These are phyloP conservation scores for Plantago major DNA, from an alignment of 257 asterid species.

Conservation along the genomic window DNA sequence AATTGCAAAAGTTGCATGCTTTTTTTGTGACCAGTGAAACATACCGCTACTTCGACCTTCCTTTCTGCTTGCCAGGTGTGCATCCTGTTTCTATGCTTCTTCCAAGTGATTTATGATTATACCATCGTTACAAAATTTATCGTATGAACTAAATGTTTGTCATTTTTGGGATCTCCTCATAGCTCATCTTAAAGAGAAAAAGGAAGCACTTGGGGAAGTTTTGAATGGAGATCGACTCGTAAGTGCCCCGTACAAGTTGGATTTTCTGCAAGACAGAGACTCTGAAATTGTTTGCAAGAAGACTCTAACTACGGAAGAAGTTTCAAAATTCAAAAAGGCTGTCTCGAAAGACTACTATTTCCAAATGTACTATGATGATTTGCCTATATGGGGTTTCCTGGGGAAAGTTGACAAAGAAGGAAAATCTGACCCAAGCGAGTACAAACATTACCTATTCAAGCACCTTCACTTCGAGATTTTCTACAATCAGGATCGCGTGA, in stretches of 20 bases:
- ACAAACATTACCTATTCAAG: slow-evolving; percentile 56
- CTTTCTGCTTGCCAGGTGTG: slow-evolving; percentile 67
- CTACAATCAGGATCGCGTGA: slow-evolving; percentile 62
- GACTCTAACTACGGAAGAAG: slow-evolving; percentile 46
- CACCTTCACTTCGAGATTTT: slow-evolving; percentile 62
- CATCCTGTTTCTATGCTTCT: background rate
- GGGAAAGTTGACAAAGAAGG: slow-evolving; percentile 71
- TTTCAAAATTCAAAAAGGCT: slow-evolving; percentile 50
- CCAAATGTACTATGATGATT: slow-evolving; percentile 77
- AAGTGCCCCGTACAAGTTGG: slow-evolving; percentile 66
- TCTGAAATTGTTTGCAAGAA: slow-evolving; percentile 50
- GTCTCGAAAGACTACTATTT: slow-evolving; percentile 70
- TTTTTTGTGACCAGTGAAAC: slow-evolving; percentile 45
- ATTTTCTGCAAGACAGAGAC: slow-evolving; percentile 57
- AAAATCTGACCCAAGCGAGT: slow-evolving; percentile 52
- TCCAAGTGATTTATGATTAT: background rate
- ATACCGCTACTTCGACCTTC: slow-evolving; percentile 69
- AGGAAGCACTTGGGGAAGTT: slow-evolving; percentile 69
- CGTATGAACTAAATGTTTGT: background rate
- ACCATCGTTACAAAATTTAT: background rate
- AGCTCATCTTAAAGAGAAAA: slow-evolving; percentile 71
- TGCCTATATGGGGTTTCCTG: slow-evolving; percentile 79
- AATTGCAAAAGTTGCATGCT: background rate
- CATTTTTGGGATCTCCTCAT: background rate
- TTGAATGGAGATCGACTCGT: slow-evolving; percentile 67